Evolutionary conservation across 1,284 basidiomycete genomes (phyloP).

Genomic region (Pulveroboletus sp.): DNA sequence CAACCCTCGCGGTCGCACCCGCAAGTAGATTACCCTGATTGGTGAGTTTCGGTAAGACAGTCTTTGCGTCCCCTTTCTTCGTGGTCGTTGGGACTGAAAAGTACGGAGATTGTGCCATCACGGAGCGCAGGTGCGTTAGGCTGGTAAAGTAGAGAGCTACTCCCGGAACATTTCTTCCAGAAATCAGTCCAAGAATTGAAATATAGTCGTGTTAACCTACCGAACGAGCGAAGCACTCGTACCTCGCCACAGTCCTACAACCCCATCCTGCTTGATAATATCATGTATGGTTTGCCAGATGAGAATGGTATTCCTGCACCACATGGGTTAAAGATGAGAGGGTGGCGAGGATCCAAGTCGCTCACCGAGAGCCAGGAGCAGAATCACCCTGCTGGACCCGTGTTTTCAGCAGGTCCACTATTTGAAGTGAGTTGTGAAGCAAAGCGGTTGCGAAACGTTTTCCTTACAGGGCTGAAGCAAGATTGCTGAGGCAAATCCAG

Average conservation of each 20-base stretch:
- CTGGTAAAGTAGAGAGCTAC: conserved; percentile 92
- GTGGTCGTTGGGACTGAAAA: conserved; percentile 47
- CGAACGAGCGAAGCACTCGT: conserved; percentile 80
- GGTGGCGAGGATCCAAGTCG: conserved; percentile 2
- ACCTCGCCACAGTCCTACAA: conserved; percentile 82
- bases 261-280: conserved; percentile 63
- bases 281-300: conserved; percentile 56
- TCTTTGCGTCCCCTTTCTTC: conserved; percentile 38
- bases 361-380: conserved; percentile 39
- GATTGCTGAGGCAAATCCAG: conserved; percentile 72
- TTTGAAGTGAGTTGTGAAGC: conserved; percentile 1
- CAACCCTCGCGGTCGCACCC: conserved; percentile 83
- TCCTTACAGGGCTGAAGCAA: conserved; percentile 74
- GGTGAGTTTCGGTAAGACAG: conserved; percentile 77
- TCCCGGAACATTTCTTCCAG: conserved; percentile 83
- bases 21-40: conserved; percentile 85
- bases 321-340: background rate
- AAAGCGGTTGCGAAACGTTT: background rate
- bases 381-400: conserved; percentile 79
- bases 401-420: conserved; percentile 88
- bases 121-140: conserved; percentile 73
- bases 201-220: conserved; percentile 38
- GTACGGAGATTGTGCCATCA: conserved; percentile 67
- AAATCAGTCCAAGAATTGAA: background rate
- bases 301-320: conserved; percentile 38